Evolutionary conservation across 768 basidiomycete species (phyloP).

Genomic region (Lactifluus piperatus): DNA sequence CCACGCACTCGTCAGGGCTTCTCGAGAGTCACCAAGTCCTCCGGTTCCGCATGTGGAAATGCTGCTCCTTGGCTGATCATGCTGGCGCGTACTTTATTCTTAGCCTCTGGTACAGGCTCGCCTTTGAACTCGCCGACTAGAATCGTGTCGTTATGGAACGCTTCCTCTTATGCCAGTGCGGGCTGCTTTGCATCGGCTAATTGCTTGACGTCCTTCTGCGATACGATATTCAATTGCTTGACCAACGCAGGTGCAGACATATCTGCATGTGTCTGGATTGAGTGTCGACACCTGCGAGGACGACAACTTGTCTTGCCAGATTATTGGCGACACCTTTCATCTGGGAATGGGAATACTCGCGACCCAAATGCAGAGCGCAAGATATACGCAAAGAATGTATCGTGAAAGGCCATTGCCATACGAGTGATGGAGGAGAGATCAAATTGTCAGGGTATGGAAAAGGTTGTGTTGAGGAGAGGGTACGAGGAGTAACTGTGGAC

Average conservation of each 20-base stretch:
- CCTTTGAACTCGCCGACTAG: conserved; percentile 81
- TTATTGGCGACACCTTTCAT: conserved; percentile 17
- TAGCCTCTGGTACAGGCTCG: conserved; percentile 89
- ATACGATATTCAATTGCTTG: conserved; percentile 87
- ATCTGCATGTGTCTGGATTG: conserved; percentile 70
- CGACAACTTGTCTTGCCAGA: conserved; percentile 12
- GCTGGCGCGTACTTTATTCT: conserved; percentile 76
- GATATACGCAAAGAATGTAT: conserved; percentile 27
- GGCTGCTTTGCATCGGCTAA: conserved; percentile 95
- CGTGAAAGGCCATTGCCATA: no score
- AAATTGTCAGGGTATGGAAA: no score
- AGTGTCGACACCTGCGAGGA: background rate
- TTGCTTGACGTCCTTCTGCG: conserved; percentile 88
- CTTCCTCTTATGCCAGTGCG: conserved; percentile 97
- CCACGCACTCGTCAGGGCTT: conserved; percentile 97
- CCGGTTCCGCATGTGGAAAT: conserved; percentile 92
- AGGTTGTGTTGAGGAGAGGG: no score
- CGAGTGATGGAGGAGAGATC: no score
- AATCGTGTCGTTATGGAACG: conserved; percentile 94
- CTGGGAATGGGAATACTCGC: conserved; percentile 18
- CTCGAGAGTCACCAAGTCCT: conserved; percentile 82
- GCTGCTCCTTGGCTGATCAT: no score
- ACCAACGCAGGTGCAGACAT: conserved; percentile 78
- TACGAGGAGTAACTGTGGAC: no score
- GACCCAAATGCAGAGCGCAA: conserved; percentile 25